Evolutionary conservation across 345 rosid species (phyloP).

Genomic region (Chamaenerion angustifolium): DNA sequence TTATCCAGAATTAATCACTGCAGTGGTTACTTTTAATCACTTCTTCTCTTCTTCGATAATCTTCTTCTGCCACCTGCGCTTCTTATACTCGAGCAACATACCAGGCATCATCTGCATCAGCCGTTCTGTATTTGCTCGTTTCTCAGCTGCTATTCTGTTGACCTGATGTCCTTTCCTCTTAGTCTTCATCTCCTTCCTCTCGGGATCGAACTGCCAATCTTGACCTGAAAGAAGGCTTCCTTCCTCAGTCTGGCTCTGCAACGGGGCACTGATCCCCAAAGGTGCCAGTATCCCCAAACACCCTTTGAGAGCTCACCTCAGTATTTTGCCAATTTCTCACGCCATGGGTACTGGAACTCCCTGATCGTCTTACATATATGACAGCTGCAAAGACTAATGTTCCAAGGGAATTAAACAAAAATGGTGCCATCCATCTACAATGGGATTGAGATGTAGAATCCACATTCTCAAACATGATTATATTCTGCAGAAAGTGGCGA

Average conservation of each 20-base stretch:
- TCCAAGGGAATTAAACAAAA: no score
- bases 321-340: constrained; percentile 57
- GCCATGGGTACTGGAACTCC: constrained; percentile 71
- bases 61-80: constrained; percentile 92
- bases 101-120: constrained; percentile 84
- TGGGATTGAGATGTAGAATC: no score
- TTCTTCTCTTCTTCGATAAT: constrained; percentile 83
- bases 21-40: neutral
- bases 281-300: constrained; percentile 87
- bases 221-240: constrained; percentile 62
- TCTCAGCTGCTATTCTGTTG: constrained; percentile 73
- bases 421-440: no score
- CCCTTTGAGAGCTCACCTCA: constrained; percentile 67
- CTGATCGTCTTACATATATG: constrained; percentile 18
- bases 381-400: no score
- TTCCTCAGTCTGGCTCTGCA: constrained; percentile 77
- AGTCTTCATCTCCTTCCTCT: constrained; percentile 71
- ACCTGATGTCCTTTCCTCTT: constrained; percentile 82
- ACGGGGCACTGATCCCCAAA: constrained; percentile 70
- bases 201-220: constrained; percentile 85
- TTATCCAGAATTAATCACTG: no score
- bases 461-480: no score
- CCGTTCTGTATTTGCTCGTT: constrained; percentile 65
- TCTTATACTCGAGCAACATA: constrained; percentile 74
- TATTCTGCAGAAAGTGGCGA: no score